These are phyloP conservation scores for Phytophthora citrophthora DNA, from an alignment of 352 stramenopile genomes.

Conservation along the genomic window DNA sequence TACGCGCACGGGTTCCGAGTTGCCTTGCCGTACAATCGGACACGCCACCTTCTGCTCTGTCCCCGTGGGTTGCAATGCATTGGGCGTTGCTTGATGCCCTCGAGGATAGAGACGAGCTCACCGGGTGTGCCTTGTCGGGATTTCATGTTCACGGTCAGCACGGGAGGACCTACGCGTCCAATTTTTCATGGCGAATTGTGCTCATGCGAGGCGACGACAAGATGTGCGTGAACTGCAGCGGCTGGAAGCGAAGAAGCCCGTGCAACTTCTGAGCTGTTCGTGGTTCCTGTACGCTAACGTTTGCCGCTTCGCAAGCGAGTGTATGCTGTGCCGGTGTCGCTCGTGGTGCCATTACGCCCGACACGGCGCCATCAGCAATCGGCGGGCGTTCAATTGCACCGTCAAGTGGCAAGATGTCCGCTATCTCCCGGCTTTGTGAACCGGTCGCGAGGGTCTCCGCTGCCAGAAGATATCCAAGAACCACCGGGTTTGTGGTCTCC, in stretches of 20 bases:
- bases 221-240: conserved; percentile 26
- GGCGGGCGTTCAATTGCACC: conserved; percentile 21
- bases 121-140: conserved; percentile 10
- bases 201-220: conserved; percentile 29
- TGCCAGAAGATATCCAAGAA: conserved; percentile 31
- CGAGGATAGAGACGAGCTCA: conserved; percentile 35
- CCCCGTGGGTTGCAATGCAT: conserved; percentile 24
- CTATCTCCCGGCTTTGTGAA: conserved; percentile 17
- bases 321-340: conserved; percentile 5
- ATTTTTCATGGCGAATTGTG: conserved; percentile 13
- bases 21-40: conserved; percentile 28
- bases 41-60: conserved; percentile 20
- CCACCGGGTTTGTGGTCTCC: conserved; percentile 17
- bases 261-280: conserved; percentile 20
- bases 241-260: conserved; percentile 26
- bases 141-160: neutral
- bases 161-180: conserved; percentile 1
- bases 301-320: neutral
- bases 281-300: conserved; percentile 1
- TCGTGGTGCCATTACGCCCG: conserved; percentile 15
- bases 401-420: conserved; percentile 20
- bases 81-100: conserved; percentile 22
- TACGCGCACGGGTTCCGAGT: neutral
- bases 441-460: conserved; percentile 12
- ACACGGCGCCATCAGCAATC: conserved; percentile 29